Evolutionary conservation across 2,329 filamentous ascomycete species (phyloP), one percentile per base, ranked within the genome.

Genomic region (Sporothrix protearum): DNA sequence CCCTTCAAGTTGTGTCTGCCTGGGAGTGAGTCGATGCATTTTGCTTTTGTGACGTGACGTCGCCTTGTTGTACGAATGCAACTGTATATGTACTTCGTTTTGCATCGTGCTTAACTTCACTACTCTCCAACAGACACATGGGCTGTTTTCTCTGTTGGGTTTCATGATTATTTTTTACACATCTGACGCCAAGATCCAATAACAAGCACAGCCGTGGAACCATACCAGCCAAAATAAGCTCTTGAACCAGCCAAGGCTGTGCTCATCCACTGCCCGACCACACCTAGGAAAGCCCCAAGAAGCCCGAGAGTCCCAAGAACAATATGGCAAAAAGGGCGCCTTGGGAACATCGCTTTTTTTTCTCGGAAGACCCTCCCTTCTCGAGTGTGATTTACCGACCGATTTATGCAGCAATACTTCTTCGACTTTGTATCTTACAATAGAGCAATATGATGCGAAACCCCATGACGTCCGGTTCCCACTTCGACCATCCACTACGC

Each of bases 241-340:
- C 36, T 25, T 36, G 36, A 63, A 28, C 39, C 25, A 25, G 25
- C 61, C 61, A 66, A 64, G 61, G 61, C 61, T 66, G 61, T 66
- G 39, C 39, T 12, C 59, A 61, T 64, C 36, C 22, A n/a, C 19
- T 51, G 47, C 59, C 19, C 19, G 39, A n/a, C 36, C n/a, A 42
- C 59, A 12, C 2, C 47, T 2, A 51, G 6, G 19, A 7, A 14
- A 28, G 14, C 53, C 14, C 28, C 9, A n/a, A 57, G 25, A 30
- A 30, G 53, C 53, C 22, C 28, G 5, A 51, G 6, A 51, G 2
- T 9, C 53, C 22, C 28, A 7, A 51, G 6, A 51, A 7, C 22
- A n/a, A 19, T 33, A 22, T 57, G 53, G 53, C 30, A 19, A 33
- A 14, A 16, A 16, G 53, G 19, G 39, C 14, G 42, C 19, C 42